These are phyloP conservation scores for Nicotiana undulata DNA, from an alignment of 257 asterid genomes.

Conservation along the genomic window DNA sequence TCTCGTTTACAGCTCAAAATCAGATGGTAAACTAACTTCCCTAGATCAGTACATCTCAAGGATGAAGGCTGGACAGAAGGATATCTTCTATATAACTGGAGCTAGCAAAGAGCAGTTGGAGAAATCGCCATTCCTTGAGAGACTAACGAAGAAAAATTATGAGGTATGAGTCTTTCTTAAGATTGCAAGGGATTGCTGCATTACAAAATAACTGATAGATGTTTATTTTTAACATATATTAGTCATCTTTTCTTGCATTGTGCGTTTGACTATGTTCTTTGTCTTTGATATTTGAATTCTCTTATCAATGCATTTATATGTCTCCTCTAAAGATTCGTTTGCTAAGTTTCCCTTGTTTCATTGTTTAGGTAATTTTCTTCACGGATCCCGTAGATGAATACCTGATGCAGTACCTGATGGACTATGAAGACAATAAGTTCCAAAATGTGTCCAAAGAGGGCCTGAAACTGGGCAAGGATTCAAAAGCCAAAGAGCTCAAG, in stretches of 20 bases:
- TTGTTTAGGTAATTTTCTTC: slow-evolving; percentile 68
- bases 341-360: neutral
- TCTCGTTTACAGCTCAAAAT: slow-evolving; percentile 49
- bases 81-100: slow-evolving; percentile 90
- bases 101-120: slow-evolving; percentile 90
- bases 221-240: no score
- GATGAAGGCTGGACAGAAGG: slow-evolving; percentile 92
- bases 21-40: slow-evolving; percentile 88
- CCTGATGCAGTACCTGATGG: slow-evolving; percentile 92
- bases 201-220: no score
- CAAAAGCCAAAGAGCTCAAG: slow-evolving; percentile 78
- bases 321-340: neutral
- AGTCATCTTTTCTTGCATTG: no score
- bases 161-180: slow-evolving; percentile 40
- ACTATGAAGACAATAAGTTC: slow-evolving; percentile 84
- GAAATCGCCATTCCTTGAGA: slow-evolving; percentile 97
- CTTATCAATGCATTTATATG: neutral
- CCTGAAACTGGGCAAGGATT: slow-evolving; percentile 67
- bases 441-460: slow-evolving; percentile 95
- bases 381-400: slow-evolving; percentile 93
- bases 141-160: slow-evolving; percentile 72
- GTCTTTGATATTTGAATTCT: neutral
- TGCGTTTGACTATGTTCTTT: neutral
- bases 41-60: slow-evolving; percentile 89
- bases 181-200: no score